These are phyloP conservation scores for Calocybe cyanea DNA, from an alignment of 768 basidiomycete species.

Conservation along the genomic window DNA sequence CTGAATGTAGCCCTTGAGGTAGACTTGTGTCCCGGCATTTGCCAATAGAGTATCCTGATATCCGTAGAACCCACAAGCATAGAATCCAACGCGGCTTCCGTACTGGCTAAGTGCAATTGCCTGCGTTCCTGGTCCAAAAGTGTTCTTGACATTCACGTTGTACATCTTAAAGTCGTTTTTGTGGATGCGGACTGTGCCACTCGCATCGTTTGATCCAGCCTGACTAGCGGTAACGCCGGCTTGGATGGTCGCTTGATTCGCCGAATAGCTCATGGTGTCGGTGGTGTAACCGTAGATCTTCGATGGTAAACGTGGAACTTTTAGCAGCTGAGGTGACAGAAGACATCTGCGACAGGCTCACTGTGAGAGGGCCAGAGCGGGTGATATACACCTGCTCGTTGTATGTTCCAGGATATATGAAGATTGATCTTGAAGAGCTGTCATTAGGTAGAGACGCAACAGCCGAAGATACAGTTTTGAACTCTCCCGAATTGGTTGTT, in stretches of 20 bases:
- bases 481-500: slow-evolving; percentile 37
- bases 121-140: slow-evolving; percentile 39
- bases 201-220: slow-evolving; percentile 44
- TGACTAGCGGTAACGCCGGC: slow-evolving; percentile 29
- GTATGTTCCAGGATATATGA: slow-evolving; percentile 47
- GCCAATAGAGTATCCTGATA: slow-evolving; percentile 47
- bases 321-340: not conserved
- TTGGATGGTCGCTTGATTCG: slow-evolving; percentile 38
- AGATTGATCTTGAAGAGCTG: slow-evolving; percentile 33
- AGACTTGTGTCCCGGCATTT: slow-evolving; percentile 46
- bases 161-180: slow-evolving; percentile 46
- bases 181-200: slow-evolving; percentile 46
- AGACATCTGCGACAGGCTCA: not conserved
- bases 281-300: slow-evolving; percentile 44
- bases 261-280: slow-evolving; percentile 32
- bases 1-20: slow-evolving; percentile 43
- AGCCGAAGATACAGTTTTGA: slow-evolving; percentile 34
- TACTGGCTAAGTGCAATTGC: slow-evolving; percentile 50
- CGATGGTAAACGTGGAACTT: not conserved
- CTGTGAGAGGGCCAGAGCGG: slow-evolving; percentile 27
- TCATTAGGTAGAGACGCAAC: slow-evolving; percentile 40
- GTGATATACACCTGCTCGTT: slow-evolving; percentile 42
- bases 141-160: slow-evolving; percentile 48
- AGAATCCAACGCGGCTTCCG: slow-evolving; percentile 40
- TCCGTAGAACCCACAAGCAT: slow-evolving; percentile 43